Evolutionary conservation across 2,329 filamentous ascomycete genomes (phyloP).

Genomic region (Xylariaceae sp.): DNA sequence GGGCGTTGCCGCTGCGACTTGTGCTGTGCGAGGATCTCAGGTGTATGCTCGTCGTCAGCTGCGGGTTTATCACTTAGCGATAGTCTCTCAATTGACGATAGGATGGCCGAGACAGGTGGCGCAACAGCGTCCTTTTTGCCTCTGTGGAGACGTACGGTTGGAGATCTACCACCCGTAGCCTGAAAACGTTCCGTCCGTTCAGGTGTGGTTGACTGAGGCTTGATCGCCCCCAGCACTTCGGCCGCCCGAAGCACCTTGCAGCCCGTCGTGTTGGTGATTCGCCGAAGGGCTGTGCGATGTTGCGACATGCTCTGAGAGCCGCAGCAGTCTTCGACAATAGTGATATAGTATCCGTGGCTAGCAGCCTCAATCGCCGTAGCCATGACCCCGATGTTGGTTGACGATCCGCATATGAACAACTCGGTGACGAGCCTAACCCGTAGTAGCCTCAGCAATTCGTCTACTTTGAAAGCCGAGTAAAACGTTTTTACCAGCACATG

Average conservation of each 20-base stretch:
- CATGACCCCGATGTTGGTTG: slow-evolving; percentile 84
- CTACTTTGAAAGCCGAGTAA: slow-evolving; percentile 83
- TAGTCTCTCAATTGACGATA: slow-evolving; percentile 36
- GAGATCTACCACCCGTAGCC: slow-evolving; percentile 23
- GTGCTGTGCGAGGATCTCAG: slow-evolving; percentile 22
- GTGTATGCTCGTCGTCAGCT: slow-evolving; percentile 26
- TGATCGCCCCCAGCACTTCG: slow-evolving; percentile 48
- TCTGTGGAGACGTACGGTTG: slow-evolving; percentile 30
- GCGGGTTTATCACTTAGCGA: slow-evolving; percentile 33
- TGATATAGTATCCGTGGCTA: slow-evolving; percentile 81
- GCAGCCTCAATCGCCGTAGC: slow-evolving; percentile 90
- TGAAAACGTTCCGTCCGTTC: slow-evolving; percentile 17
- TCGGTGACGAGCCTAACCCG: slow-evolving; percentile 86
- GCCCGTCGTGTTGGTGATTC: slow-evolving; percentile 70
- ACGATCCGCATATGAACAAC: slow-evolving; percentile 80
- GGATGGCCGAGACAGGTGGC: slow-evolving; percentile 26
- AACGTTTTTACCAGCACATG: slow-evolving; percentile 62
- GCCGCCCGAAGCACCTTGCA: slow-evolving; percentile 60
- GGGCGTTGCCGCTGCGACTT: slow-evolving; percentile 11
- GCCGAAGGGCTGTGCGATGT: slow-evolving; percentile 65
- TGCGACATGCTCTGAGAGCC: slow-evolving; percentile 69
- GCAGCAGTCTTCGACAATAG: slow-evolving; percentile 81
- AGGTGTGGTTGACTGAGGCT: slow-evolving; percentile 22
- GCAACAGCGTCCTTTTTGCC: slow-evolving; percentile 24
- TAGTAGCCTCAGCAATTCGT: slow-evolving; percentile 68